phyloP scores from a whole-genome alignment of 164 flowering plant species.

The Umbilicus rupestris region DNA sequence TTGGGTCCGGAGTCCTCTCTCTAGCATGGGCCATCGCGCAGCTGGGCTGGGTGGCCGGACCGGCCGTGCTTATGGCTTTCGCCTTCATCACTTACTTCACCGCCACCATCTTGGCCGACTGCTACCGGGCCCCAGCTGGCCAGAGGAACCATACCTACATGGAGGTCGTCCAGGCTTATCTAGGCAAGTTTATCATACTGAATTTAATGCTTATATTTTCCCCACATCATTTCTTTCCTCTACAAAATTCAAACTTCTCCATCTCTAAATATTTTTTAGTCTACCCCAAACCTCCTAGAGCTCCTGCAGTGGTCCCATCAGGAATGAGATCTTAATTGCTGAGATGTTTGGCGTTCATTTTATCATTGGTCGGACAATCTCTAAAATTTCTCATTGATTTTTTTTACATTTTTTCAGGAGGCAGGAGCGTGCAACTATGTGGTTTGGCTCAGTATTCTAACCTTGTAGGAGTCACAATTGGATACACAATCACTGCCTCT shows the following conservation, averaged over 20 bases:
- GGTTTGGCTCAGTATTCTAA: constrained; percentile 25
- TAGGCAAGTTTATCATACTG: constrained; percentile 22
- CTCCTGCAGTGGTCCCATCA: too few relatives aligned
- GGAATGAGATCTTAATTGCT: too few relatives aligned
- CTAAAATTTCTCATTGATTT: too few relatives aligned
- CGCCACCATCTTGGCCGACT: constrained; percentile 41
- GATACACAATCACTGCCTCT: constrained; percentile 43
- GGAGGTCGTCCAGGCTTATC: constrained; percentile 31
- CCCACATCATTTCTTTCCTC: background rate
- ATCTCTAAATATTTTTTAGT: background rate
- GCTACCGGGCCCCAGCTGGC: constrained; percentile 42
- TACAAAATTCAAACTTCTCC: background rate
- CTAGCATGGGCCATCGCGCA: constrained; percentile 45
- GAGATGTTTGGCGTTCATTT: too few relatives aligned
- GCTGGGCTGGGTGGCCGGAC: constrained; percentile 47
- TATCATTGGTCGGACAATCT: too few relatives aligned
- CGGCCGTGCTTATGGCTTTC: constrained; percentile 19
- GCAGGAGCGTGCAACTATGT: constrained; percentile 20
- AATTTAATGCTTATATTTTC: background rate
- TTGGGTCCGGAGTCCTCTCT: constrained; percentile 48
- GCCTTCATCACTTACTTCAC: constrained; percentile 30
- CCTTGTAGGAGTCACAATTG: constrained; percentile 27
- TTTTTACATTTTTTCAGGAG: constrained; percentile 18
- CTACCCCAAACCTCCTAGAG: too few relatives aligned
- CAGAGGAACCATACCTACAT: constrained; percentile 39